Conservation (phyloP, 495 filamentous ascomycete species). For the Cercophora samala region DNA sequence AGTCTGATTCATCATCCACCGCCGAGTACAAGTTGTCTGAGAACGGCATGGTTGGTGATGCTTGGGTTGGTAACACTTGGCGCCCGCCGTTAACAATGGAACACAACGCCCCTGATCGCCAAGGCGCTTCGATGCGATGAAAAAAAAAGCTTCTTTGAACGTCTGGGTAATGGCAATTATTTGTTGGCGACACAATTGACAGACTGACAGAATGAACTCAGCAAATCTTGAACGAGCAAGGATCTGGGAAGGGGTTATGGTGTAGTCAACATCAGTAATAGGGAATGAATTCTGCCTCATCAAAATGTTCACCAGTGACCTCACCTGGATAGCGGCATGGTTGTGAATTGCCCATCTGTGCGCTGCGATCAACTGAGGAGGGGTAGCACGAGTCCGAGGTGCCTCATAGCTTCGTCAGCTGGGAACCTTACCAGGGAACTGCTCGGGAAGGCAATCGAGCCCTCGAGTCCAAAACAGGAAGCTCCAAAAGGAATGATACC, state of each 20-base stretch:
- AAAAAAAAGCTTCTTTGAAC: conserved; percentile 28
- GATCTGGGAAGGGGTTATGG: not conserved
- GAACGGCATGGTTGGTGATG: conserved; percentile 36
- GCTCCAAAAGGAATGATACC: not conserved
- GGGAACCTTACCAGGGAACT: not conserved
- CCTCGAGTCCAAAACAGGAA: conserved; percentile 2
- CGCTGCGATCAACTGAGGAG: not conserved
- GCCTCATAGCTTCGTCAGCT: not conserved
- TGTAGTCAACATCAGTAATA: not conserved
- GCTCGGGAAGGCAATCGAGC: not conserved
- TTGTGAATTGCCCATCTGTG: not conserved
- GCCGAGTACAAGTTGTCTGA: conserved; percentile 46
- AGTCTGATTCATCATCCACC: conserved; percentile 38
- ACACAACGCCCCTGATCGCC: conserved; percentile 12
- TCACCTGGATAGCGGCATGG: not conserved
- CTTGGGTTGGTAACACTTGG: conserved; percentile 11
- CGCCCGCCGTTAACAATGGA: conserved; percentile 12
- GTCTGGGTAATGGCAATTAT: conserved; percentile 1
- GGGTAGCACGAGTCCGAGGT: not conserved
- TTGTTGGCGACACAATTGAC: not conserved
- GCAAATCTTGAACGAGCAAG: too few relatives aligned
- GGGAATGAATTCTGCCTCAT: not conserved
- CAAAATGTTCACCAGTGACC: not conserved
- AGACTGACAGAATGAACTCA: too few relatives aligned
- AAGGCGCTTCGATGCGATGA: conserved; percentile 1